Evolutionary conservation across 2,329 filamentous ascomycete genomes (phyloP).

Genomic region (Knufia petricola): DNA sequence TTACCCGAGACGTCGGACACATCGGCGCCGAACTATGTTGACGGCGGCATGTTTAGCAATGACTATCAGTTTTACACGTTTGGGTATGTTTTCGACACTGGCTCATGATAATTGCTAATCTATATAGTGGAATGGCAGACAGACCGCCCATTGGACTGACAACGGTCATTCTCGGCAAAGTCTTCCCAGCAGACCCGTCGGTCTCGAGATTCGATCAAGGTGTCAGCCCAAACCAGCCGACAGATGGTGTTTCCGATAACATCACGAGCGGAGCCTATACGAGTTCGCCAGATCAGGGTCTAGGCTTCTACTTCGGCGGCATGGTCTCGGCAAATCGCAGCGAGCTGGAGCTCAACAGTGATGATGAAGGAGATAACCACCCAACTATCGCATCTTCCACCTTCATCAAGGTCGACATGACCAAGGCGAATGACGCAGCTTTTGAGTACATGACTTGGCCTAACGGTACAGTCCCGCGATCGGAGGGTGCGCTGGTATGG

Average conservation of each 20-base stretch:
- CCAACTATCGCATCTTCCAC: constrained; percentile 38
- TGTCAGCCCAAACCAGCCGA: background rate
- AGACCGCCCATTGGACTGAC: background rate
- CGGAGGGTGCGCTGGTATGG: constrained; percentile 59
- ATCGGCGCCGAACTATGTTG: constrained; percentile 17
- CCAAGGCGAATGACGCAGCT: constrained; percentile 36
- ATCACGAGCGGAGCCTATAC: constrained; percentile 44
- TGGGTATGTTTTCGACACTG: background rate
- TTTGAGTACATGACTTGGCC: constrained; percentile 53
- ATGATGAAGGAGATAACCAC: constrained; percentile 15
- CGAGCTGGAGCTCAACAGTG: constrained; percentile 34
- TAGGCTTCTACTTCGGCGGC: constrained; percentile 63
- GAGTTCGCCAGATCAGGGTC: constrained; percentile 59
- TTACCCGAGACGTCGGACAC: background rate
- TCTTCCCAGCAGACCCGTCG: background rate
- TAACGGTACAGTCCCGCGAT: constrained; percentile 42
- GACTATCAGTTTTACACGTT: constrained; percentile 23
- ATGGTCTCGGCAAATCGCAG: constrained; percentile 44
- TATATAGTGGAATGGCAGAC: background rate
- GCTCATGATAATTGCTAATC: background rate
- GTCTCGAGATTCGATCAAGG: constrained; percentile 2
- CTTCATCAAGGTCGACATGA: constrained; percentile 55
- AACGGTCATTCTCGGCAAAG: background rate
- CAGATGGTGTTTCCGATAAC: background rate
- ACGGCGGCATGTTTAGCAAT: constrained; percentile 41